Evolutionary conservation across 1,139 yeast genomes (phyloP), one percentile per base, ranked within the genome.

Genomic region (Schwanniomyces etchellsii): DNA sequence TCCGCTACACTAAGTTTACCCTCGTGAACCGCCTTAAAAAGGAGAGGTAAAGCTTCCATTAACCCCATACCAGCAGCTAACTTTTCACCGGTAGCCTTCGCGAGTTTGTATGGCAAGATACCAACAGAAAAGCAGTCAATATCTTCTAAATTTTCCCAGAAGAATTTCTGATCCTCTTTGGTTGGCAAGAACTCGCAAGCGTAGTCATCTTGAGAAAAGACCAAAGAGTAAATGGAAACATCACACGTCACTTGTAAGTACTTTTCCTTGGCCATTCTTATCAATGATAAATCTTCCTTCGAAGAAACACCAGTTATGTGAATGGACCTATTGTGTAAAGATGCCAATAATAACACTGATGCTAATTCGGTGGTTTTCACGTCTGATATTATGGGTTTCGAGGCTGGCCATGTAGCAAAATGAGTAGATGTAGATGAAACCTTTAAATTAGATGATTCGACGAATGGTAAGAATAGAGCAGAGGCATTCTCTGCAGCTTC

Each of bases 351-450:
- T 53, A 91, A 66, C 32, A 89, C 82, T 4, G 96, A 83, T 14
- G 98, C 97, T 50, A 91, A 70, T 50, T 86, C 93, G 27, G 96
- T 84, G 17, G 93, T 79, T 55, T 77, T 80, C 28, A 97, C 96
- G 60, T 91, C 96, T 28, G 96, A 86, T 43, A 89, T 73, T 41
- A 91, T 83, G 39, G 94, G 93, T 65, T 86, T 88, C 50, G 61
- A 60, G 33, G 70, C 67, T 33, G 96, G 96, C 96, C 96, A 89
- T 27, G 77, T 64, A 40, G 80, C 75, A 46, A 88, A 80, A 47
- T 86, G 93, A 25, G 82, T 72, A 24, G 95, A 77, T 29, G 86
- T 80, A 20, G 82, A 69, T 15, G 89, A 73, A 32, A 89, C 85
- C 50, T 81, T 81, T 44, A 75, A 70, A 49, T 71, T 67, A 31